A percentile compares a stretch with the other conserved stretches of the same genome.
Evolutionary conservation across 257 asterid species (phyloP).

Genomic region (Primulina huaijiensis): DNA sequence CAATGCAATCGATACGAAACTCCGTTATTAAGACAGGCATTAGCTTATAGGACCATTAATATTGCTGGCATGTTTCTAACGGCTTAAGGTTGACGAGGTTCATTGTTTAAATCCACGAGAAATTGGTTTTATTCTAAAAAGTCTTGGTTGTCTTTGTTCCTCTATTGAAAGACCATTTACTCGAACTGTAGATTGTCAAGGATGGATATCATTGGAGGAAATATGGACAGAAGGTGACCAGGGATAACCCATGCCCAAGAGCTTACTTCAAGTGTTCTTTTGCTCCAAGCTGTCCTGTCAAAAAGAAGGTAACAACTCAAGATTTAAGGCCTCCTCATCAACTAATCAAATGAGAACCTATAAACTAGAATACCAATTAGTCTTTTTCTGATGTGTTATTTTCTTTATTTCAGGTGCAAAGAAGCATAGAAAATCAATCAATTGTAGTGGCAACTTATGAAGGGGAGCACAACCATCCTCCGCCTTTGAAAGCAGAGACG

Average conservation of each 20-base stretch:
- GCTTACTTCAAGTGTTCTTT: conserved; percentile 85
- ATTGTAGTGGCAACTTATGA: conserved; percentile 65
- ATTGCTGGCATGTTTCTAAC: not conserved
- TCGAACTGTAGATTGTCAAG: conserved; percentile 60
- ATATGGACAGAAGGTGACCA: conserved; percentile 76
- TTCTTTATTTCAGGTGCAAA: conserved; percentile 41
- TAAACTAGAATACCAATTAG: not conserved
- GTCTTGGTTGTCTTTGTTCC: not conserved
- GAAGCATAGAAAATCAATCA: conserved; percentile 67
- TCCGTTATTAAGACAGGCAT: not conserved
- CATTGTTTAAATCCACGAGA: not conserved
- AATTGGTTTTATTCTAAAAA: not conserved
- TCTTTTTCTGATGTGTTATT: not conserved
- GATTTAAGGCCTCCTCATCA: not conserved
- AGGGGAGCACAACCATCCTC: conserved; percentile 76
- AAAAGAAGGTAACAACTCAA: conserved; percentile 62
- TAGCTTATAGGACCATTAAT: not conserved
- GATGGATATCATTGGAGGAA: conserved; percentile 85
- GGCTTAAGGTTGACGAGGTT: not conserved
- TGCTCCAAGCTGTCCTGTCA: conserved; percentile 95
- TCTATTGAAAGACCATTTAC: not conserved
- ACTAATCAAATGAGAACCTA: not conserved
- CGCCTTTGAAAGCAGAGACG: conserved; percentile 31
- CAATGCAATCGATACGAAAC: not conserved
- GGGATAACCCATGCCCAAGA: conserved; percentile 69